These are phyloP conservation scores for Scutellaria minor DNA, from an alignment of 257 asterid genomes.

Conservation along the genomic window DNA sequence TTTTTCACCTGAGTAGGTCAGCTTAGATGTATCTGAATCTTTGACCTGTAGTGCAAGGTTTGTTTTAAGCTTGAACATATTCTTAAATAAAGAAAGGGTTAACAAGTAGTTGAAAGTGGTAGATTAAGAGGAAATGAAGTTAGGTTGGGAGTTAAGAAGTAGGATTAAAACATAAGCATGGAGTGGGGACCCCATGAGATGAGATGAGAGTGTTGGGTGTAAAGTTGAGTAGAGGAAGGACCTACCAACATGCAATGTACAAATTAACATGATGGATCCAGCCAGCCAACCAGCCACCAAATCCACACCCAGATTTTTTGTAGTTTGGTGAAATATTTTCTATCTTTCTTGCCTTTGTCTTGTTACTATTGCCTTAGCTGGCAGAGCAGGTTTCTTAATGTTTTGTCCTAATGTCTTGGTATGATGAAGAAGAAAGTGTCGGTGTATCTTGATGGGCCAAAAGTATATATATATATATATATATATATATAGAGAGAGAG, in stretches of 20 bases:
- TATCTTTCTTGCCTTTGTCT: slow-evolving; percentile 15
- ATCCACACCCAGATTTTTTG: slow-evolving; percentile 39
- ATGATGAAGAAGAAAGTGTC: slow-evolving; percentile 36
- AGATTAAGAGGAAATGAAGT: slow-evolving; percentile 1
- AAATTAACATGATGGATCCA: slow-evolving; percentile 26
- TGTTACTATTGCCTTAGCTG: slow-evolving; percentile 50
- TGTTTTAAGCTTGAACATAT: slow-evolving; percentile 11
- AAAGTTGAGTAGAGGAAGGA: slow-evolving; percentile 45
- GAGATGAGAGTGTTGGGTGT: slow-evolving; percentile 33
- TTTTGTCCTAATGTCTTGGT: slow-evolving; percentile 32
- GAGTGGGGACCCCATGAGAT: slow-evolving; percentile 18
- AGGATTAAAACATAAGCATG: slow-evolving; percentile 34
- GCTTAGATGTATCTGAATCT: slow-evolving; percentile 26
- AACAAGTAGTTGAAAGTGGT: neutral
- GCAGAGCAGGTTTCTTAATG: slow-evolving; percentile 36
- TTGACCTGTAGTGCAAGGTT: slow-evolving; percentile 15
- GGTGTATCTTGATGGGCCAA: slow-evolving; percentile 26
- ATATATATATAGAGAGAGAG: too few relatives aligned
- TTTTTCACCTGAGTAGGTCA: slow-evolving; percentile 36
- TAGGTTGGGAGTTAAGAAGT: slow-evolving; percentile 17
- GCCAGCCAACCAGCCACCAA: slow-evolving; percentile 41
- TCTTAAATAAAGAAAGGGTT: neutral
- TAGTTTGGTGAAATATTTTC: slow-evolving; percentile 29
- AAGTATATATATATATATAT: too few relatives aligned
- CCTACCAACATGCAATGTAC: slow-evolving; percentile 42